Percentiles rank a stretch among this genome's conserved stretches.
phyloP scores from a whole-genome alignment of 164 flowering plant species.

The Aristolochia contorta region DNA sequence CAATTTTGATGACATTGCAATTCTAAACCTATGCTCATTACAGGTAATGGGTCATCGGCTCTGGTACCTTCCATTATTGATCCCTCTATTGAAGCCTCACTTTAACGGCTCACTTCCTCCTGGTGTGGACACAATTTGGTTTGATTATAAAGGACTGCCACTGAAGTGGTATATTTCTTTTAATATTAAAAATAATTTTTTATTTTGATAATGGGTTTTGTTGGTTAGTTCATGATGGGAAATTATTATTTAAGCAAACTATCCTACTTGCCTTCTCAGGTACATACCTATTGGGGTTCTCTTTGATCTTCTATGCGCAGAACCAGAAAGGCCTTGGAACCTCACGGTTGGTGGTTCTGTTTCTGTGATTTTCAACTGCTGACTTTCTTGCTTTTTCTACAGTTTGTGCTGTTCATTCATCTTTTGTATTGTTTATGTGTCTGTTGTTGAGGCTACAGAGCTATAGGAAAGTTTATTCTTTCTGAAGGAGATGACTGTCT shows the following conservation, averaged over 20 bases:
- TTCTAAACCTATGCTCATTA: not conserved
- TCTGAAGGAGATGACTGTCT: no score
- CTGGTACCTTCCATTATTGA: constrained; percentile 75
- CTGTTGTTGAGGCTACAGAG: not conserved
- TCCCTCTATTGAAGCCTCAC: constrained; percentile 59
- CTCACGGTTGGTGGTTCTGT: constrained; percentile 43
- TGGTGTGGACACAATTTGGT: constrained; percentile 83
- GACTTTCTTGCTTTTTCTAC: not conserved
- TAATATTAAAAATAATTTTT: not conserved
- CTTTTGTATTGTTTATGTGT: no score
- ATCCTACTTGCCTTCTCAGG: constrained; percentile 38
- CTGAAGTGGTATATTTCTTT: constrained; percentile 61
- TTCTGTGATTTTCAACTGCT: not conserved
- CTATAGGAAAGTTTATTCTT: no score
- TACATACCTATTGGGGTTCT: constrained; percentile 88
- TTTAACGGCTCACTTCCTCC: constrained; percentile 86
- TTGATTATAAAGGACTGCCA: constrained; percentile 92
- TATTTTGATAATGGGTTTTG: not conserved
- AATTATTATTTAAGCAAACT: no score
- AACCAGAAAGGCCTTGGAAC: constrained; percentile 98
- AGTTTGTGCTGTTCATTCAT: not conserved
- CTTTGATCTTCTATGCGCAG: constrained; percentile 86
- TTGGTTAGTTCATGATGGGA: not conserved
- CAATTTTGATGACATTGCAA: not conserved
- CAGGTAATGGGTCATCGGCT: constrained; percentile 87